These are phyloP conservation scores for Colletotrichum tofieldiae DNA, from an alignment of 2,329 filamentous ascomycete species.

Conservation along the genomic window DNA sequence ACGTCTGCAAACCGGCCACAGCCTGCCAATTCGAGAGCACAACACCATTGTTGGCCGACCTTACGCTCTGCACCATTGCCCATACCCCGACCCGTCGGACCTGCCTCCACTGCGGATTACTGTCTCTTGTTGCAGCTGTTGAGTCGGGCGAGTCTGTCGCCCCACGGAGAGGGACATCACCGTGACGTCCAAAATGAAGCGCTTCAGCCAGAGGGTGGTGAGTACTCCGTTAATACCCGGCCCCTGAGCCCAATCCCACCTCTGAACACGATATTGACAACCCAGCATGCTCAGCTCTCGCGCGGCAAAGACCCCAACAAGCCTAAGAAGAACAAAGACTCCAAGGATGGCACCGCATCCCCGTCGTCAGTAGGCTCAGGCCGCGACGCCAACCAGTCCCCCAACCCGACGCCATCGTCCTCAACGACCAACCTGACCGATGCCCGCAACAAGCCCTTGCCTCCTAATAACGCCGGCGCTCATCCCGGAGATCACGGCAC, in stretches of 20 bases:
- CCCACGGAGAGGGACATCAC: slow-evolving; percentile 40
- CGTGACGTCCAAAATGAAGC: slow-evolving; percentile 83
- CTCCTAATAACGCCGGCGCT: slow-evolving; percentile 66
- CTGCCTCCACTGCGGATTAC: slow-evolving; percentile 29
- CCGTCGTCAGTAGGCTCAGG: slow-evolving; percentile 72
- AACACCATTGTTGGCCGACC: slow-evolving; percentile 12
- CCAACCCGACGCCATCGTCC: slow-evolving; percentile 84
- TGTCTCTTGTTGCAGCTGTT: slow-evolving; percentile 29
- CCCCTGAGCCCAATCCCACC: slow-evolving; percentile 39
- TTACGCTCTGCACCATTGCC: slow-evolving; percentile 4
- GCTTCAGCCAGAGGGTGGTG: slow-evolving; percentile 97
- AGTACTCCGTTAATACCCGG: slow-evolving; percentile 58
- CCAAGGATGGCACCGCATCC: slow-evolving; percentile 84
- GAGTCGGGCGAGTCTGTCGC: slow-evolving; percentile 41
- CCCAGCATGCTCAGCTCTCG: slow-evolving; percentile 81
- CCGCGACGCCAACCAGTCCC: slow-evolving; percentile 73
- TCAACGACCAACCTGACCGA: slow-evolving; percentile 92
- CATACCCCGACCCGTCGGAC: slow-evolving; percentile 29
- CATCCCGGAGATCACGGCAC: slow-evolving; percentile 60
- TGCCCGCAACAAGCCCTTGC: slow-evolving; percentile 84
- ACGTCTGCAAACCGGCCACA: slow-evolving; percentile 13
- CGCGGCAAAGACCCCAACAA: slow-evolving; percentile 90
- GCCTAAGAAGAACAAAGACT: slow-evolving; percentile 83
- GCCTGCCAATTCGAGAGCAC: slow-evolving; percentile 4
- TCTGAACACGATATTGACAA: slow-evolving; percentile 58